Evolutionary conservation across 2,329 filamentous ascomycete genomes (phyloP).

Genomic region (Cercospora zeina): DNA sequence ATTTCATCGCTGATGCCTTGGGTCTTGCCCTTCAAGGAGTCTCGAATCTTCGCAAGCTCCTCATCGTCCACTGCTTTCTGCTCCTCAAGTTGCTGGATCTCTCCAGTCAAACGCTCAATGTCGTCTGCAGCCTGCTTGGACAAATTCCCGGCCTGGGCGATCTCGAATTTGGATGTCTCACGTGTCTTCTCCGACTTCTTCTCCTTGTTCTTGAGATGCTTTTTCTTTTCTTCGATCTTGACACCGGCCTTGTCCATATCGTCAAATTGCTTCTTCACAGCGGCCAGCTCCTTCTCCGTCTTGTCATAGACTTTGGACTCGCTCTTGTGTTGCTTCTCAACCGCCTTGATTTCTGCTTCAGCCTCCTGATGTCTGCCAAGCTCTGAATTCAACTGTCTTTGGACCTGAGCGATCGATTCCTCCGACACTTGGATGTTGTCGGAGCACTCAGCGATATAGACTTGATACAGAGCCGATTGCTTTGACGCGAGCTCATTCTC

Average conservation of each 20-base stretch:
- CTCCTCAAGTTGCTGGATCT: slow-evolving; percentile 74
- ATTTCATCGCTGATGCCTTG: slow-evolving; percentile 93
- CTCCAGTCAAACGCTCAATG: slow-evolving; percentile 71
- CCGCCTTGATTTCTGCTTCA: slow-evolving; percentile 83
- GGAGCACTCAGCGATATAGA: slow-evolving; percentile 83
- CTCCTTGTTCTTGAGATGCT: slow-evolving; percentile 85
- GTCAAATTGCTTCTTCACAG: slow-evolving; percentile 78
- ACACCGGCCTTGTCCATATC: slow-evolving; percentile 95
- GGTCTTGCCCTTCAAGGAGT: slow-evolving; percentile 90
- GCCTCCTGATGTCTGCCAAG: slow-evolving; percentile 88
- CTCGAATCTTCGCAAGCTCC: slow-evolving; percentile 78
- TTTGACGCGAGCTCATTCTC: slow-evolving; percentile 91
- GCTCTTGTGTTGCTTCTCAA: slow-evolving; percentile 80
- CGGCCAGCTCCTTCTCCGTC: slow-evolving; percentile 78
- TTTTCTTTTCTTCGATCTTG: slow-evolving; percentile 97
- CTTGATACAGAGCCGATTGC: slow-evolving; percentile 87
- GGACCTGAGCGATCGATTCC: slow-evolving; percentile 88
- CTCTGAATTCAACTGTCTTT: slow-evolving; percentile 80
- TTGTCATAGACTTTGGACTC: slow-evolving; percentile 80
- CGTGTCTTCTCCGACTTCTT: slow-evolving; percentile 94
- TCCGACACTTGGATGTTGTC: slow-evolving; percentile 87
- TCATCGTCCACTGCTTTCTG: slow-evolving; percentile 76
- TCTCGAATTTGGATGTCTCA: slow-evolving; percentile 70
- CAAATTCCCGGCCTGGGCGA: slow-evolving; percentile 71
- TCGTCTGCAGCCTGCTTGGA: slow-evolving; percentile 77